These are phyloP conservation scores for Russula brevipes DNA, from an alignment of 768 basidiomycete genomes.

Conservation along the genomic window DNA sequence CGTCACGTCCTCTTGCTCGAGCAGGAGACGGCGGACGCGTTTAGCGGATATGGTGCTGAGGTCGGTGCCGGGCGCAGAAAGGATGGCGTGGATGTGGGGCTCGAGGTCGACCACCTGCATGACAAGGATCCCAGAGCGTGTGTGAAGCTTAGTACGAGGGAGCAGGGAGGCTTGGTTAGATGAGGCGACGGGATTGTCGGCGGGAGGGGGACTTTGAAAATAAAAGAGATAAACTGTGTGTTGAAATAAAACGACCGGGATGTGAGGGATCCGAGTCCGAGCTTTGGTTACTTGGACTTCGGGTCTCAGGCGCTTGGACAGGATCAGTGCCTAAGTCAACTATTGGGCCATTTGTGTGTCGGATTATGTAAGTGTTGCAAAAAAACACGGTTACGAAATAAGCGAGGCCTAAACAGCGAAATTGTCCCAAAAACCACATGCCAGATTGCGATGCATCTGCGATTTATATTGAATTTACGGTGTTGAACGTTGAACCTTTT, in stretches of 20 bases:
- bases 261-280: neutral
- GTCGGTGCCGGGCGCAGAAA: slow-evolving; percentile 72
- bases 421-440: too few species aligned
- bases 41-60: slow-evolving; percentile 80
- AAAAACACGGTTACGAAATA: neutral
- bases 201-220: neutral
- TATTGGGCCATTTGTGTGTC: neutral
- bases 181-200: neutral
- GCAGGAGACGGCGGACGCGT: slow-evolving; percentile 74
- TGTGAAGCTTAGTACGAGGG: neutral
- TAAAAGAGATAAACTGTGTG: neutral
- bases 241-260: neutral
- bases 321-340: slow-evolving; percentile 5
- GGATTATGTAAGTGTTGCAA: slow-evolving; percentile 3
- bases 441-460: too few species aligned
- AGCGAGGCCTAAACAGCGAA: too few species aligned
- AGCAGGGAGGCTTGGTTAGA: neutral
- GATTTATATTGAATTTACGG: too few species aligned
- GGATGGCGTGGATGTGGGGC: slow-evolving; percentile 60
- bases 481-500: too few species aligned
- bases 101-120: slow-evolving; percentile 44
- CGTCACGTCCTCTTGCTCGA: slow-evolving; percentile 51
- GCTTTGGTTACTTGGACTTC: neutral
- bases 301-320: neutral
- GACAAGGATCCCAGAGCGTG: neutral